Conservation (phyloP, 192 early-diverging fungal genomes). For the Geosiphon pyriformis region DNA sequence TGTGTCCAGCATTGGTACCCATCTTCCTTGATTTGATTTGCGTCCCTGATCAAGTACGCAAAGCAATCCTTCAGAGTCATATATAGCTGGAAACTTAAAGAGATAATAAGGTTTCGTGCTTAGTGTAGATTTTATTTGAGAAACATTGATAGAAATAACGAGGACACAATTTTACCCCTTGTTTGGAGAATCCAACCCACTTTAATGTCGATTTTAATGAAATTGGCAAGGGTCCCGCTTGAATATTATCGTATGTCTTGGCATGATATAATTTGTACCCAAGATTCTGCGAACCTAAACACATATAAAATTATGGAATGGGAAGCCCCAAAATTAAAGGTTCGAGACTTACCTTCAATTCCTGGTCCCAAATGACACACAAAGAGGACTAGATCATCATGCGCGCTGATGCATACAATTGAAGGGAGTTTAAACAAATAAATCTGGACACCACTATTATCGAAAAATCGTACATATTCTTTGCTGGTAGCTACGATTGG, state of each 20-base stretch:
- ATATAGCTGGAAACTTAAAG: conserved; percentile 60
- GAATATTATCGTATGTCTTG: conserved; percentile 43
- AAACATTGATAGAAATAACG: neutral
- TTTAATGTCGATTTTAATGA: conserved; percentile 49
- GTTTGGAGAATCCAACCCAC: conserved; percentile 85
- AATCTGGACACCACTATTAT: conserved; percentile 72
- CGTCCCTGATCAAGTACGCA: conserved; percentile 65
- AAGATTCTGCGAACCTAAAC: conserved; percentile 46
- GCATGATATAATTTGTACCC: conserved; percentile 62
- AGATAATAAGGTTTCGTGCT: conserved; percentile 13
- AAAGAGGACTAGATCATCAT: conserved; percentile 36
- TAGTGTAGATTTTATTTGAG: too few species aligned
- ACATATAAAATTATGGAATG: too few species aligned
- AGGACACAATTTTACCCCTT: conserved; percentile 38
- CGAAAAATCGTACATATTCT: conserved; percentile 76
- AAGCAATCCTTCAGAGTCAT: conserved; percentile 76
- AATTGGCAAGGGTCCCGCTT: conserved; percentile 57
- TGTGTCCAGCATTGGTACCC: conserved; percentile 82
- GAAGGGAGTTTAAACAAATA: conserved; percentile 62
- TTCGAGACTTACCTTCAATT: conserved; percentile 7
- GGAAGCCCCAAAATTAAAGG: too few species aligned
- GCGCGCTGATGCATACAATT: conserved; percentile 36
- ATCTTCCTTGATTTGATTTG: conserved; percentile 54
- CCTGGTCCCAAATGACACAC: too few species aligned
- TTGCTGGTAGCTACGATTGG: conserved; percentile 66